Evolutionary conservation across 306 rosid species (phyloP).

Genomic region (Citrullus mucosospermus): DNA sequence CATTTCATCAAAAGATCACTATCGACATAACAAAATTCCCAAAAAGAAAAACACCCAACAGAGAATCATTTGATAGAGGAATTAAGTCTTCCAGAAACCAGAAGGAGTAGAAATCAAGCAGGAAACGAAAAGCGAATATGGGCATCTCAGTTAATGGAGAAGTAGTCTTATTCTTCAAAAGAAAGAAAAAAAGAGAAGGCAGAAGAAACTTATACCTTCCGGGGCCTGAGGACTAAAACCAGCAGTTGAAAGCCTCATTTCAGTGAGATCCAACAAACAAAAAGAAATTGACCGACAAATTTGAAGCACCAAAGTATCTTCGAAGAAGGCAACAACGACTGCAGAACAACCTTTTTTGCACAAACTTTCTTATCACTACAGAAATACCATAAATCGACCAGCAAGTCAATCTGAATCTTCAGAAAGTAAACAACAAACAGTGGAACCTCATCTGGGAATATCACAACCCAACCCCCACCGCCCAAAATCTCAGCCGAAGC

Average conservation of each 20-base stretch:
- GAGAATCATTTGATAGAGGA: not conserved
- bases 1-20: not conserved
- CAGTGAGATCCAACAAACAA: slow-evolving; percentile 8
- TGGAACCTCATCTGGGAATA: slow-evolving; percentile 29
- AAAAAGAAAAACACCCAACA: not conserved
- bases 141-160: not conserved
- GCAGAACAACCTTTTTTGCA: slow-evolving; percentile 18
- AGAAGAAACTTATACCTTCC: slow-evolving; percentile 42
- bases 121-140: not conserved
- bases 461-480: slow-evolving; percentile 8
- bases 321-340: slow-evolving; percentile 23
- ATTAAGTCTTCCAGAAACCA: not conserved
- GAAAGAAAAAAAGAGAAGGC: not conserved
- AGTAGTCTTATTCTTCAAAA: not conserved
- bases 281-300: slow-evolving; percentile 15
- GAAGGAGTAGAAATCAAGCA: not conserved
- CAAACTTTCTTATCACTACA: slow-evolving; percentile 26
- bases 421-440: slow-evolving; percentile 16
- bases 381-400: slow-evolving; percentile 14
- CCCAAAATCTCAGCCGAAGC: slow-evolving; percentile 10
- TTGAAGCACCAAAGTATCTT: slow-evolving; percentile 22
- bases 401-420: slow-evolving; percentile 38
- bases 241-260: slow-evolving; percentile 85
- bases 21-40: not conserved
- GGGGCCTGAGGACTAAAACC: slow-evolving; percentile 81